These are phyloP conservation scores for Pelargonium citronellum DNA, from an alignment of 441 rosid genomes.

Conservation along the genomic window DNA sequence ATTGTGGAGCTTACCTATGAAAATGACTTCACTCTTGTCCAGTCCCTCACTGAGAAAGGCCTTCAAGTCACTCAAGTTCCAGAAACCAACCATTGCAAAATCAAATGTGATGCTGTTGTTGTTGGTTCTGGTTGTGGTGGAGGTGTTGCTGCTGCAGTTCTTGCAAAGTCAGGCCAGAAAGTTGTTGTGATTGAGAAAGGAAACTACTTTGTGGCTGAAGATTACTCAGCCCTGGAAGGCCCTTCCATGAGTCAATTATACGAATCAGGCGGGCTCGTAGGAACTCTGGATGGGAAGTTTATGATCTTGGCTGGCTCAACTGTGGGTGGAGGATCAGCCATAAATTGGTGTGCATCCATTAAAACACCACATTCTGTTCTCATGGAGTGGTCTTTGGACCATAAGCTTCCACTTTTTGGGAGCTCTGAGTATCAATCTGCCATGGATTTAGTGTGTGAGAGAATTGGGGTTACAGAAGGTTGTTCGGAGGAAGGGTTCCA, in stretches of 20 bases:
- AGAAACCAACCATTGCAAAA: conserved; percentile 25
- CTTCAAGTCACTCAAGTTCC: conserved; percentile 36
- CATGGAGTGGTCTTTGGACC: conserved; percentile 60
- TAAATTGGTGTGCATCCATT: conserved; percentile 76
- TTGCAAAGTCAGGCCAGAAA: conserved; percentile 63
- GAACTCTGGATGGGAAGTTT: conserved; percentile 39
- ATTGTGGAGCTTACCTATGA: conserved; percentile 50
- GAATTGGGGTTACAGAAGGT: conserved; percentile 61
- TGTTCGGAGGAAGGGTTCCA: conserved; percentile 61
- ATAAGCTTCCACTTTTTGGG: conserved; percentile 40
- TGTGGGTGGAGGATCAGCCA: conserved; percentile 71
- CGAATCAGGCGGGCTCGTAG: conserved; percentile 41
- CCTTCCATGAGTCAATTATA: conserved; percentile 47
- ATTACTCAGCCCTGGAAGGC: conserved; percentile 63
- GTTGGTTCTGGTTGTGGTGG: conserved; percentile 96
- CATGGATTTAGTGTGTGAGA: conserved; percentile 60
- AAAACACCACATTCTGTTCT: conserved; percentile 51
- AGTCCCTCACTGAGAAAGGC: conserved; percentile 53
- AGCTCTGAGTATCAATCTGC: conserved; percentile 50
- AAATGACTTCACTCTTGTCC: conserved; percentile 41
- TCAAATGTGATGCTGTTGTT: conserved; percentile 68
- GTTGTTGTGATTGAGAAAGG: conserved; percentile 86
- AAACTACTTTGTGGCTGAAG: conserved; percentile 46
- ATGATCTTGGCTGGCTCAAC: conserved; percentile 64
- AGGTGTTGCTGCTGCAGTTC: conserved; percentile 81